Percentiles rank a stretch among this genome's conserved stretches.
Conservation (phyloP, 1,284 basidiomycete genomes). For the Xerocomus minutiporus region DNA sequence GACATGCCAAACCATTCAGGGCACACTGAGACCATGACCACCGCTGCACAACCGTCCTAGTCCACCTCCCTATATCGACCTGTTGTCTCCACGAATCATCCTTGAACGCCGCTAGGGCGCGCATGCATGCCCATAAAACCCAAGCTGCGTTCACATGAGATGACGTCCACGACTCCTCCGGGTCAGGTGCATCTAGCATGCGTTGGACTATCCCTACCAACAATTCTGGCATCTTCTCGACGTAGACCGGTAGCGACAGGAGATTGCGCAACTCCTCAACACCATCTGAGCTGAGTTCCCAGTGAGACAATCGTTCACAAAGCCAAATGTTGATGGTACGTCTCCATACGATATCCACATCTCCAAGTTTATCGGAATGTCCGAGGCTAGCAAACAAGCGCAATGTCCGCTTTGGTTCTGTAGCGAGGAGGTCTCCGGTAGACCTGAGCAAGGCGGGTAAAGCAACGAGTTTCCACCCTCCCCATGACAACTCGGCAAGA, state of each 20-base stretch:
- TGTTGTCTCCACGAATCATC: constrained; percentile 39
- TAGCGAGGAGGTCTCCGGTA: constrained; percentile 43
- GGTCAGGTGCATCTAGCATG: constrained; percentile 37
- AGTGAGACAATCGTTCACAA: constrained; percentile 23
- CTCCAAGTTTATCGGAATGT: constrained; percentile 39
- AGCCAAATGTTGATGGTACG: constrained; percentile 48
- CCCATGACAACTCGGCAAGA: constrained; percentile 62
- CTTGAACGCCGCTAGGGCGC: constrained; percentile 40
- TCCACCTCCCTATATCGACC: constrained; percentile 48
- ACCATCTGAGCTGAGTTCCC: constrained; percentile 32
- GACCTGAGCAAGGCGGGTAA: constrained; percentile 52
- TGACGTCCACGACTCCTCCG: constrained; percentile 32
- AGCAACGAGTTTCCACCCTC: constrained; percentile 67
- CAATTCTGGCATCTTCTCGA: constrained; percentile 41
- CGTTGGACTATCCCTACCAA: constrained; percentile 49
- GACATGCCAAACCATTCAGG: constrained; percentile 47
- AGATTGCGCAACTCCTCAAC: constrained; percentile 46
- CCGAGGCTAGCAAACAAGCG: constrained; percentile 48
- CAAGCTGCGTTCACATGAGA: constrained; percentile 45
- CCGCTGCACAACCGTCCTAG: constrained; percentile 38
- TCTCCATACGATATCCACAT: constrained; percentile 56
- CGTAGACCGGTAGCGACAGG: constrained; percentile 47
- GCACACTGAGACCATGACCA: constrained; percentile 62
- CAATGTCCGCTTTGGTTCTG: constrained; percentile 39
- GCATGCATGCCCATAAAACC: constrained; percentile 48